These are phyloP conservation scores for Ajuga reptans DNA, from an alignment of 305 asterid species.

Conservation along the genomic window DNA sequence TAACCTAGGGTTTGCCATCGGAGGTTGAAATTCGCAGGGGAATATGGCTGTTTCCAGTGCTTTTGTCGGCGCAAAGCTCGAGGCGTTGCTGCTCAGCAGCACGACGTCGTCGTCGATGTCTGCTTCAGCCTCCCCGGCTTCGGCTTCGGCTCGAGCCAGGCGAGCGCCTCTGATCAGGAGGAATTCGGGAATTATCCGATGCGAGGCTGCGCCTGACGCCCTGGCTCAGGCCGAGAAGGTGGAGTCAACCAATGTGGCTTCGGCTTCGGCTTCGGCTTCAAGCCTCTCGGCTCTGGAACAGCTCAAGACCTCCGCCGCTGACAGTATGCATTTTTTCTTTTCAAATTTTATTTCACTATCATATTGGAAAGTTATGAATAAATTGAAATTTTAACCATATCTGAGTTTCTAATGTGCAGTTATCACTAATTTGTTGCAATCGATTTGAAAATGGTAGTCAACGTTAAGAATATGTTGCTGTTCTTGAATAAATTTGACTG, in stretches of 20 bases:
- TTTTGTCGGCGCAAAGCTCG: slow-evolving; percentile 69
- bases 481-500: neutral
- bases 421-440: neutral
- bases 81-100: slow-evolving; percentile 48
- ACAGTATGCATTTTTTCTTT: slow-evolving; percentile 40
- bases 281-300: slow-evolving; percentile 92
- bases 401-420: neutral
- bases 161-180: slow-evolving; percentile 27
- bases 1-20: neutral
- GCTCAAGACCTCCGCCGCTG: slow-evolving; percentile 88
- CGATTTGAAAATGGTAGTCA: neutral
- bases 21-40: slow-evolving; percentile 13
- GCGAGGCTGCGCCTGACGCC: slow-evolving; percentile 43
- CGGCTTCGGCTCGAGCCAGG: slow-evolving; percentile 32
- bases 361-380: slow-evolving; percentile 15
- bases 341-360: neutral
- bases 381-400: neutral
- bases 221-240: slow-evolving; percentile 31
- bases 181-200: slow-evolving; percentile 34
- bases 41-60: slow-evolving; percentile 66
- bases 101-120: slow-evolving; percentile 33
- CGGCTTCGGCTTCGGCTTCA: slow-evolving; percentile 48
- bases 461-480: neutral
- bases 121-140: slow-evolving; percentile 36
- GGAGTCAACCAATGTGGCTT: slow-evolving; percentile 35